Percentiles rank a stretch among this genome's conserved stretches.
These are phyloP conservation scores for Aspergillus cavernicola DNA, from an alignment of 495 filamentous ascomycete species.

Conservation along the genomic window DNA sequence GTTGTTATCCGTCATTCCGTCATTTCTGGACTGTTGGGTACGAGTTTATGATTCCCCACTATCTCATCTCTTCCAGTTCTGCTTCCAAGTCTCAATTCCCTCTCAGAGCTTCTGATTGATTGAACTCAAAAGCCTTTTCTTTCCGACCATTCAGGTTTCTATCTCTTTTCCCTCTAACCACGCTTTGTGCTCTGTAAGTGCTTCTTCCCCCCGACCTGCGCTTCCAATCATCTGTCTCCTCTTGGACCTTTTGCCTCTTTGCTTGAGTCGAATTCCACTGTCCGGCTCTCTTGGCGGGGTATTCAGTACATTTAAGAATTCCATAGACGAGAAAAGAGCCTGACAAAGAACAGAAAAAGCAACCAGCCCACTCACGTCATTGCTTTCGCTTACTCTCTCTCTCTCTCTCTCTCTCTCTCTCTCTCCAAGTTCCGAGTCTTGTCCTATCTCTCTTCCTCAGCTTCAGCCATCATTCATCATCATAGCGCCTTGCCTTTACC, in stretches of 20 bases:
- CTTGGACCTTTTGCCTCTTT: neutral
- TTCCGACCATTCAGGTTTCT: constrained; percentile 5
- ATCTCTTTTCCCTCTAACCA: neutral
- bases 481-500: constrained; percentile 69
- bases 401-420: no score
- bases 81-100: neutral
- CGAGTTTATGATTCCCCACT: constrained; percentile 11
- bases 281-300: constrained; percentile 10
- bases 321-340: neutral
- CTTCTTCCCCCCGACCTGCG: no score
- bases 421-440: constrained; percentile 37
- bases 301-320: neutral
- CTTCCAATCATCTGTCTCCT: no score
- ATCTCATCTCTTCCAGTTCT: neutral
- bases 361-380: constrained; percentile 35
- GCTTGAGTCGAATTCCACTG: neutral
- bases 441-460: neutral
- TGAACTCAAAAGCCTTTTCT: neutral
- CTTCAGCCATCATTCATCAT: constrained; percentile 33
- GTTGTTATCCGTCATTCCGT: constrained; percentile 4
- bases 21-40: neutral
- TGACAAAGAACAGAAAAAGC: constrained; percentile 9
- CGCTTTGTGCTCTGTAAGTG: no score
- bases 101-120: neutral
- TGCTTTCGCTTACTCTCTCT: no score